phyloP scores from a whole-genome alignment of 208 protist species.

The Crithidia expoeki region DNA sequence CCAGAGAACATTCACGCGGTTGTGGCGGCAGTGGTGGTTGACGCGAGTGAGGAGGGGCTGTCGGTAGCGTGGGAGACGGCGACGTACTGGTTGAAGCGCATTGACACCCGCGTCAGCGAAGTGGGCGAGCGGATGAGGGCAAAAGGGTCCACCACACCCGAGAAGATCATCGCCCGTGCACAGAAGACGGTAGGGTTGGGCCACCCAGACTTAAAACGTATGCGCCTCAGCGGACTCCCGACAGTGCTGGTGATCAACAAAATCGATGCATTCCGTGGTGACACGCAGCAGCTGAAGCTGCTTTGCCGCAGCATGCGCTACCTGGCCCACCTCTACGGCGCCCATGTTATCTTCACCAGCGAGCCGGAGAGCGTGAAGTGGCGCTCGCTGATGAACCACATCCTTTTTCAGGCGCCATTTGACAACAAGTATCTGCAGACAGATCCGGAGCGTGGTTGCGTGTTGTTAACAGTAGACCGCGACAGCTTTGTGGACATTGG shows the following conservation, averaged over 20 bases:
- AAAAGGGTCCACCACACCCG: constrained; percentile 77
- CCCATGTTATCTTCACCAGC: constrained; percentile 72
- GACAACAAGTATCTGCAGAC: constrained; percentile 72
- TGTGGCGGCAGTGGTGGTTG: constrained; percentile 79
- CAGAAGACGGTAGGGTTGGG: constrained; percentile 62
- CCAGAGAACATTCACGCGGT: constrained; percentile 87
- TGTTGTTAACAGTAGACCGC: constrained; percentile 75
- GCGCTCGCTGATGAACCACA: constrained; percentile 65
- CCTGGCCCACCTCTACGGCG: constrained; percentile 83
- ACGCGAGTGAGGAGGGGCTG: constrained; percentile 51
- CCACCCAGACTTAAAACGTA: constrained; percentile 77
- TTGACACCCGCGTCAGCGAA: constrained; percentile 74
- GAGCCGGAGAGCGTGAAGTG: constrained; percentile 70
- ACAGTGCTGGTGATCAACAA: constrained; percentile 89
- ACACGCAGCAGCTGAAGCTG: constrained; percentile 62
- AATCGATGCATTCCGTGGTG: constrained; percentile 71
- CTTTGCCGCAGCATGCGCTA: constrained; percentile 76
- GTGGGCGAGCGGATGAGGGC: constrained; percentile 77
- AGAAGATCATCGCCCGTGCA: constrained; percentile 73
- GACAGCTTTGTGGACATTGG: constrained; percentile 89
- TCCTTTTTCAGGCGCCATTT: constrained; percentile 83
- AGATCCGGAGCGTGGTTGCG: constrained; percentile 59
- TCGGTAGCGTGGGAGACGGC: constrained; percentile 70
- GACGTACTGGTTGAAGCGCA: constrained; percentile 73
- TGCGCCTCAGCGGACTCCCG: constrained; percentile 82